These are phyloP conservation scores for Malassezia restricta DNA, from an alignment of 1,284 basidiomycete genomes.

Conservation along the genomic window DNA sequence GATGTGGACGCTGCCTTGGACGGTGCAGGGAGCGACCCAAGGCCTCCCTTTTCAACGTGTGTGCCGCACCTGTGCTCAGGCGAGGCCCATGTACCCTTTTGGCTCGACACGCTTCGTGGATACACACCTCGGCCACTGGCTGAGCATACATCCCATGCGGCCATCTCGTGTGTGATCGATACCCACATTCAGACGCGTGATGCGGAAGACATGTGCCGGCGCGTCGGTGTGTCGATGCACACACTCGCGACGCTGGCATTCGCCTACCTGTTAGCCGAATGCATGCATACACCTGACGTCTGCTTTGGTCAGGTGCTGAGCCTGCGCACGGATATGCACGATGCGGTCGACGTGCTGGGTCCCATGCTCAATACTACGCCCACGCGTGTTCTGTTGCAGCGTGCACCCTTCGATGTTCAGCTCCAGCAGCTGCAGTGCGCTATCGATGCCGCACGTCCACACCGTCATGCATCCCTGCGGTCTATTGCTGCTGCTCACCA, in stretches of 20 bases:
- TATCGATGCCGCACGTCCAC: constrained; percentile 25
- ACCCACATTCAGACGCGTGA: not conserved
- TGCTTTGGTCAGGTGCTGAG: constrained; percentile 39
- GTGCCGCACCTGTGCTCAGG: constrained; percentile 25
- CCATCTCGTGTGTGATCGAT: not conserved
- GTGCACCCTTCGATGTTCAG: not conserved
- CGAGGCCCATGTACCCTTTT: constrained; percentile 21
- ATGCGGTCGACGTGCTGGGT: constrained; percentile 28
- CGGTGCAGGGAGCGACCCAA: not conserved
- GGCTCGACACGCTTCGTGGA: constrained; percentile 17
- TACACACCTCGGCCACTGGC: constrained; percentile 15
- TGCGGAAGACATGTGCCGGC: constrained; percentile 11
- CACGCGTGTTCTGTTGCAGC: constrained; percentile 20
- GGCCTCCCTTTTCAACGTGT: constrained; percentile 19
- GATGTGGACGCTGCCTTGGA: constrained; percentile 20
- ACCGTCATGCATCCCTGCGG: constrained; percentile 32
- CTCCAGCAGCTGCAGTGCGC: constrained; percentile 19
- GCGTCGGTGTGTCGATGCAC: constrained; percentile 24
- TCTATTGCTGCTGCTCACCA: constrained; percentile 18
- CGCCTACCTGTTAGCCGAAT: constrained; percentile 26
- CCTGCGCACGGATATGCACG: constrained; percentile 23
- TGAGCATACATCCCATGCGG: not conserved
- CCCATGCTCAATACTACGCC: constrained; percentile 39
- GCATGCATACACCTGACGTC: constrained; percentile 21
- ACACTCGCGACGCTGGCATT: constrained; percentile 31